phyloP scores from a whole-genome alignment of 352 stramenopile species.

The Aphanomyces stellatus region DNA sequence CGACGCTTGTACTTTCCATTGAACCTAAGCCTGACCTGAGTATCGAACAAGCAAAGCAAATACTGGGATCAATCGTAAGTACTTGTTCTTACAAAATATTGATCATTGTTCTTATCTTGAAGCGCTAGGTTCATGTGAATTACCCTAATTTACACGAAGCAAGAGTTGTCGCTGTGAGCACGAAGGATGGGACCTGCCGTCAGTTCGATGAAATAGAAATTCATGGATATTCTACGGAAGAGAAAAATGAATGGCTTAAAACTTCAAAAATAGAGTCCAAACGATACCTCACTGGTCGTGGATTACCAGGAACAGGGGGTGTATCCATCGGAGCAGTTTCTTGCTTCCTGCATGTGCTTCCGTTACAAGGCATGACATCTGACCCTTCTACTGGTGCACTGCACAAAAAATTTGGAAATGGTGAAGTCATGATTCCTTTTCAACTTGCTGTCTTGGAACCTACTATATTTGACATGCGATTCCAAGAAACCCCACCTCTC shows the following conservation, averaged over 20 bases:
- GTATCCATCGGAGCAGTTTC: constrained; percentile 88
- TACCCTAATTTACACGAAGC: constrained; percentile 98
- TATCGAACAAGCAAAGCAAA: constrained; percentile 28
- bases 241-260: constrained; percentile 59
- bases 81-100: neutral
- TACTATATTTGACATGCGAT: constrained; percentile 91
- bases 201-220: neutral
- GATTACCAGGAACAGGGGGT: constrained; percentile 81
- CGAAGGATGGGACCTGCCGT: constrained; percentile 49
- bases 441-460: constrained; percentile 91
- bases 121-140: constrained; percentile 87
- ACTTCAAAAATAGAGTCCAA: constrained; percentile 59
- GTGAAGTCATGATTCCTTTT: constrained; percentile 93
- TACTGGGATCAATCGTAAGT: constrained; percentile 43
- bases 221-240: constrained; percentile 28
- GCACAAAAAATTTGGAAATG: constrained; percentile 93
- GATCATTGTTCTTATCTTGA: neutral
- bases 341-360: constrained; percentile 72
- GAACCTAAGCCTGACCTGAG: constrained; percentile 23
- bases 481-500: constrained; percentile 79
- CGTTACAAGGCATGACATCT: constrained; percentile 89
- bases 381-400: constrained; percentile 89
- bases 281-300: constrained; percentile 61
- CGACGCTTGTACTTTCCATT: constrained; percentile 61
- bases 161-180: constrained; percentile 74